These are phyloP conservation scores for Podosphaera fusca DNA, from an alignment of 2,329 filamentous ascomycete species.

Conservation along the genomic window DNA sequence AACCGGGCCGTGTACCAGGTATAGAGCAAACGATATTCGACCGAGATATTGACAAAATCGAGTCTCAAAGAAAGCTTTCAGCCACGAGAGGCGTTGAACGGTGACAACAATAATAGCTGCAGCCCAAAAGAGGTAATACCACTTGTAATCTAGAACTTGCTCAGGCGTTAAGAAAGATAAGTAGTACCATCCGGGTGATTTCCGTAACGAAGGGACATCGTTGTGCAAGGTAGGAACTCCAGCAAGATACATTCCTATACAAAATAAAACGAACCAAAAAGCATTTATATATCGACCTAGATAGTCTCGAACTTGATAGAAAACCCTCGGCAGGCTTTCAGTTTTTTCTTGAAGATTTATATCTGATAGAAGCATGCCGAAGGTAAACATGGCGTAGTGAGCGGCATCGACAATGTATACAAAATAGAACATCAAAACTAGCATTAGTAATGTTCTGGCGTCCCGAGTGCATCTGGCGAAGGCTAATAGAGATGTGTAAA, in stretches of 20 bases:
- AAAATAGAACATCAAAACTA: slow-evolving; percentile 36
- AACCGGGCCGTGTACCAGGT: slow-evolving; percentile 40
- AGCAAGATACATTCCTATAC: slow-evolving; percentile 30
- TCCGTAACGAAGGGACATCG: slow-evolving; percentile 24
- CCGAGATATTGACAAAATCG: slow-evolving; percentile 38
- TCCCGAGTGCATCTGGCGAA: slow-evolving; percentile 30
- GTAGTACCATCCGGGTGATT: slow-evolving; percentile 25
- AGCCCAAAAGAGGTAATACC: slow-evolving; percentile 44
- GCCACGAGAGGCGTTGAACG: slow-evolving; percentile 30
- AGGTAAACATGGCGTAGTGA: slow-evolving; percentile 34
- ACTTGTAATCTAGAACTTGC: slow-evolving; percentile 41
- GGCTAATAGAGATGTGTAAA: slow-evolving; percentile 31
- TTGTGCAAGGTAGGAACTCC: slow-evolving; percentile 33
- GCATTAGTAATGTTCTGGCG: slow-evolving; percentile 29
- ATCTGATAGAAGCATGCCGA: slow-evolving; percentile 38
- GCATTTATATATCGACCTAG: slow-evolving; percentile 23
- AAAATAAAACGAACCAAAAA: slow-evolving; percentile 30
- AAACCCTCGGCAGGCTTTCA: slow-evolving; percentile 26
- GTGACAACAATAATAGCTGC: slow-evolving; percentile 32
- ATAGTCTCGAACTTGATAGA: slow-evolving; percentile 18
- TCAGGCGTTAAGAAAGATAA: slow-evolving; percentile 35
- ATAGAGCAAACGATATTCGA: slow-evolving; percentile 36
- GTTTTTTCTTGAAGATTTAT: slow-evolving; percentile 30
- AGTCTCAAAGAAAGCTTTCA: slow-evolving; percentile 36
- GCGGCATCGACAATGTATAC: slow-evolving; percentile 44